Evolutionary conservation across 805 yeast genomes (phyloP), one percentile per base, ranked within the genome.

Genomic region (Danielia reshetovae): DNA sequence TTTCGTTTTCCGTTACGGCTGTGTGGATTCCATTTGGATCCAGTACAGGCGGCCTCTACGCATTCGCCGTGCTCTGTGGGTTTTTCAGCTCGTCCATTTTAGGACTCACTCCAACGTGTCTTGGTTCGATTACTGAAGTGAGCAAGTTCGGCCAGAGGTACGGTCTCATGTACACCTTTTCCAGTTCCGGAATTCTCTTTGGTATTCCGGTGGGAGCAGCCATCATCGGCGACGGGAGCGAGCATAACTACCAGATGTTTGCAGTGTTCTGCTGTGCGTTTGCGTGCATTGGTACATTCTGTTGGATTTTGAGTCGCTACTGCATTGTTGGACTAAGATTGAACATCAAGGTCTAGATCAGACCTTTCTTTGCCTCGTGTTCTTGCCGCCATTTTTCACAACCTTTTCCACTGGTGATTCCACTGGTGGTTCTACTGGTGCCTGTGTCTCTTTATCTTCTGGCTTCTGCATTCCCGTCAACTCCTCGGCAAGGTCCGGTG

Each of bases 21-120:
- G 48, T 81, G n/a, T 81, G 88, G 88, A 56, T 80, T 14, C 88
- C 89, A 1, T 72, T 79, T 36, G 87, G 85, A 0, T 38, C 51
- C 7, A 45, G 54, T 32, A 35, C 62, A 18, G 57, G 56, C 2
- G 70, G 65, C 0, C 55, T 80, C 34, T 72, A 75, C 43, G 65
- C 66, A 0, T 82, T 79, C 52, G 60, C 79, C 6, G 71, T 65
- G 0, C 32, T 72, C 3, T 75, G 72, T 48, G 88, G 88, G 0
- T 74, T 79, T 46, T 68, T 72, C 37, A 65, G 75, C 19, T 79
- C 86, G 3, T 73, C 83, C 13, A 75, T 82, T 4, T 60, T 84
- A 27, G 70, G 85, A 0, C 49, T 83, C 32, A 73, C 83, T 0
- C 87, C 90, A 0, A 79, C 77, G 4, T 81, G 89, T 41, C 70